Percentiles rank a stretch among this genome's conserved stretches.
Conservation (phyloP, 2,329 filamentous ascomycete species). For the Xylaria sp. region DNA sequence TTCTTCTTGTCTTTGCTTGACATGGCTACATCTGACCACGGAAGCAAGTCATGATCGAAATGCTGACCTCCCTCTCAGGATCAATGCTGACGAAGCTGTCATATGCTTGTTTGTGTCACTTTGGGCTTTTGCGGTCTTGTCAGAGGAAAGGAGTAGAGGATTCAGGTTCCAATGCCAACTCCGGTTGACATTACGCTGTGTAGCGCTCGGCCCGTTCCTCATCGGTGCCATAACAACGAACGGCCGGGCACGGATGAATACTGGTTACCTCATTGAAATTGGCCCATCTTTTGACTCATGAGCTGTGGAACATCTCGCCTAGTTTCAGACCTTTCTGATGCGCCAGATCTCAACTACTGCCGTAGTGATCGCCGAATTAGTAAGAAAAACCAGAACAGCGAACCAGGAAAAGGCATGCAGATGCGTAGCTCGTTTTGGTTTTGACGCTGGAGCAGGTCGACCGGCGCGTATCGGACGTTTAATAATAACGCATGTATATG, state of each 20-base stretch:
- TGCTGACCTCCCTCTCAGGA: constrained; percentile 22
- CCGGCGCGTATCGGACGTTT: constrained; percentile 26
- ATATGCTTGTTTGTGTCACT: constrained; percentile 33
- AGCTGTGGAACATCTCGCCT: constrained; percentile 18
- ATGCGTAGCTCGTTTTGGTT: constrained; percentile 7
- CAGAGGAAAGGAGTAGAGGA: neutral
- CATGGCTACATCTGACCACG: constrained; percentile 9
- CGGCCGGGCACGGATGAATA: constrained; percentile 3
- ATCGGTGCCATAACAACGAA: constrained; percentile 5
- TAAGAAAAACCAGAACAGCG: constrained; percentile 14
- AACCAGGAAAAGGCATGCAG: constrained; percentile 5
- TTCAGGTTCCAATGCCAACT: constrained; percentile 9
- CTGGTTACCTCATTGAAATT: constrained; percentile 1
- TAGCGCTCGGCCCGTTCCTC: constrained; percentile 12
- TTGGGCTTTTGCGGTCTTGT: neutral
- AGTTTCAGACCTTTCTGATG: neutral
- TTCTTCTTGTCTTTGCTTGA: constrained; percentile 2
- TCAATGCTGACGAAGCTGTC: constrained; percentile 38
- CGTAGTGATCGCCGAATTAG: constrained; percentile 24
- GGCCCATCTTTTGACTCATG: constrained; percentile 24
- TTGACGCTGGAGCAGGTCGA: neutral
- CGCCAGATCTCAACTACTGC: constrained; percentile 13
- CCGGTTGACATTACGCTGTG: constrained; percentile 3
- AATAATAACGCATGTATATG: constrained; percentile 35
- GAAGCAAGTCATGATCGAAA: neutral